These are phyloP conservation scores for Combretum micranthum DNA, from an alignment of 345 rosid genomes.

Conservation along the genomic window DNA sequence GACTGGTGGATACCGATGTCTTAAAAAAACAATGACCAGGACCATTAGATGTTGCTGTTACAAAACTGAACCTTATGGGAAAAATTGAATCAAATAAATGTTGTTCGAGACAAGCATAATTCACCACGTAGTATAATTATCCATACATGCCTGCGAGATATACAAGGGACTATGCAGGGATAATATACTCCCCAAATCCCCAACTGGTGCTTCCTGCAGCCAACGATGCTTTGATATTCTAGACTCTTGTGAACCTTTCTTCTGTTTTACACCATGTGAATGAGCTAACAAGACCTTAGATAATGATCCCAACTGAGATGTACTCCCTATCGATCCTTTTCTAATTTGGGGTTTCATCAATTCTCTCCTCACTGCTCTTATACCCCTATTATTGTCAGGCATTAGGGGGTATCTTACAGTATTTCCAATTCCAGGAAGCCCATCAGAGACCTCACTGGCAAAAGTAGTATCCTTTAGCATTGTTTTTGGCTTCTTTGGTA, in stretches of 20 bases:
- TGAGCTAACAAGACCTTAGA: slow-evolving; percentile 24
- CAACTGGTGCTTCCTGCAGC: slow-evolving; percentile 30
- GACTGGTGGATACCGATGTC: background rate
- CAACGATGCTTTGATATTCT: slow-evolving; percentile 15
- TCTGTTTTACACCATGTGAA: slow-evolving; percentile 3
- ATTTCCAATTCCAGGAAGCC: slow-evolving; percentile 6
- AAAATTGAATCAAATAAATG: slow-evolving; percentile 1
- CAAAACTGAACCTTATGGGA: slow-evolving; percentile 15
- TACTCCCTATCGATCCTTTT: slow-evolving; percentile 15
- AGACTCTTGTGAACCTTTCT: slow-evolving; percentile 14
- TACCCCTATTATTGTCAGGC: slow-evolving; percentile 16
- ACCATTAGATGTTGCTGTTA: slow-evolving; percentile 7
- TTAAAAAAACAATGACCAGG: background rate
- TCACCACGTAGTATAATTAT: slow-evolving; percentile 11
- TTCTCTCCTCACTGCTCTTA: slow-evolving; percentile 34
- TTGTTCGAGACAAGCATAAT: background rate
- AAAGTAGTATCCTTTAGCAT: slow-evolving; percentile 19
- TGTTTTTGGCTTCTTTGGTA: slow-evolving; percentile 41
- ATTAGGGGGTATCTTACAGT: slow-evolving; percentile 34
- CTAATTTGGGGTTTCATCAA: slow-evolving; percentile 20
- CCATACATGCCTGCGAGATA: slow-evolving; percentile 19
- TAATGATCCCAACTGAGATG: slow-evolving; percentile 37
- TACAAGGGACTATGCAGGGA: slow-evolving; percentile 39
- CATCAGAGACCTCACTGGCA: slow-evolving; percentile 12
- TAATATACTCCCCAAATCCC: slow-evolving; percentile 38